These are phyloP conservation scores for Dillenia suffruticosa DNA, from an alignment of 164 flowering plant species.

Conservation along the genomic window DNA sequence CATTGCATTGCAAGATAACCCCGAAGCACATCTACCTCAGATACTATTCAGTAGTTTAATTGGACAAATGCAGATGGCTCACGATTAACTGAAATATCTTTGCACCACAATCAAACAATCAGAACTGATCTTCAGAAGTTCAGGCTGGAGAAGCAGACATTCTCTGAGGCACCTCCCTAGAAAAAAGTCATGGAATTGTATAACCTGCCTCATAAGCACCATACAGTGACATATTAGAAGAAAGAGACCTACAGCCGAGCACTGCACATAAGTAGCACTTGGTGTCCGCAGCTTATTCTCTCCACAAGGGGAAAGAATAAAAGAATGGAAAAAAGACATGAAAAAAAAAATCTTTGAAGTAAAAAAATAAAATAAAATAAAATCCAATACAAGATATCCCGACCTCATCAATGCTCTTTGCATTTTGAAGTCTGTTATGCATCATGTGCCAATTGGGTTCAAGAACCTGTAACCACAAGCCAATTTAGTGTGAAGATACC, in stretches of 20 bases:
- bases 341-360: not conserved
- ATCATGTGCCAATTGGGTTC: constrained; percentile 97
- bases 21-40: too few species aligned
- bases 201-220: constrained; percentile 49
- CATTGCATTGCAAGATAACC: too few species aligned
- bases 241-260: not conserved
- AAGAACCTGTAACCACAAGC: constrained; percentile 60
- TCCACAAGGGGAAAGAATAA: too few species aligned
- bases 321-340: too few species aligned
- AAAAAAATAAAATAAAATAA: not conserved
- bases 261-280: too few species aligned
- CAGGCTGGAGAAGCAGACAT: constrained; percentile 90
- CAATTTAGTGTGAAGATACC: too few species aligned
- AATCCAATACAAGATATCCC: constrained; percentile 5
- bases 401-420: constrained; percentile 97
- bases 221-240: not conserved
- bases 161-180: constrained; percentile 91
- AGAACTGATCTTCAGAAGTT: constrained; percentile 72
- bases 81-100: too few species aligned
- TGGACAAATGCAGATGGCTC: not conserved
- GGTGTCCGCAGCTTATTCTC: too few species aligned
- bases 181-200: constrained; percentile 84
- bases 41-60: too few species aligned
- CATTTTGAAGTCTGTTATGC: constrained; percentile 72
- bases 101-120: not conserved